phyloP scores from a whole-genome alignment of 179 eudicot genomes.

The Patellifolia procumbens region DNA sequence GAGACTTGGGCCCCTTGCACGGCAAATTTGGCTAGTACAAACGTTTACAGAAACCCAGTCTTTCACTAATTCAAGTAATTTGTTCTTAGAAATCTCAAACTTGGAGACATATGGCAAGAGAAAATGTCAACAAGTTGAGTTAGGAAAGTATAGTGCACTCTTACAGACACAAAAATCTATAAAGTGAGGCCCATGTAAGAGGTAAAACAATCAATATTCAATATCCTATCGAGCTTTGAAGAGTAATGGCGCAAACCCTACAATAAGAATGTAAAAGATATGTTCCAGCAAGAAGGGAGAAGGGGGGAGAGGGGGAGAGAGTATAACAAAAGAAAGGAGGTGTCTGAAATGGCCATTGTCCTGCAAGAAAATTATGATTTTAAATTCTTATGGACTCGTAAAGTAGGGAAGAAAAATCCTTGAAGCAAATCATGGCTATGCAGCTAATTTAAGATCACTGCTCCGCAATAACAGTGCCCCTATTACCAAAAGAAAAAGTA shows the following conservation, averaged over 20 bases:
- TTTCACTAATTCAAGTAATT: neutral
- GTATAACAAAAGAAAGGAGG: conserved; percentile 2
- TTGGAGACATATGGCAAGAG: neutral
- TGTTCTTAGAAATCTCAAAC: neutral
- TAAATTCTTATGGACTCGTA: neutral
- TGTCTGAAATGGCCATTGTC: neutral
- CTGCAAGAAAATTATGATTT: neutral
- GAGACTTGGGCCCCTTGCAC: neutral
- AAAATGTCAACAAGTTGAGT: neutral
- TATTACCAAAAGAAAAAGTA: neutral
- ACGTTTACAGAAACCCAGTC: neutral
- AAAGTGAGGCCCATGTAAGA: neutral
- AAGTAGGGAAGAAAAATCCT: neutral
- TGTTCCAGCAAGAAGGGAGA: neutral
- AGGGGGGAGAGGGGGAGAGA: neutral
- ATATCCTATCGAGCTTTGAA: neutral
- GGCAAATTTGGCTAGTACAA: neutral
- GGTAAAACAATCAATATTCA: neutral
- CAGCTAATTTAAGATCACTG: neutral
- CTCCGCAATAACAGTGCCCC: neutral
- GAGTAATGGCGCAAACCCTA: neutral
- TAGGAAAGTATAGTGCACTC: neutral
- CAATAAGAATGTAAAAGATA: neutral
- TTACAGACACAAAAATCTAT: neutral
- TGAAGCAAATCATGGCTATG: neutral